Evolutionary conservation across 768 basidiomycete genomes (phyloP).

Genomic region (Leucocoprinus birnbaumii): DNA sequence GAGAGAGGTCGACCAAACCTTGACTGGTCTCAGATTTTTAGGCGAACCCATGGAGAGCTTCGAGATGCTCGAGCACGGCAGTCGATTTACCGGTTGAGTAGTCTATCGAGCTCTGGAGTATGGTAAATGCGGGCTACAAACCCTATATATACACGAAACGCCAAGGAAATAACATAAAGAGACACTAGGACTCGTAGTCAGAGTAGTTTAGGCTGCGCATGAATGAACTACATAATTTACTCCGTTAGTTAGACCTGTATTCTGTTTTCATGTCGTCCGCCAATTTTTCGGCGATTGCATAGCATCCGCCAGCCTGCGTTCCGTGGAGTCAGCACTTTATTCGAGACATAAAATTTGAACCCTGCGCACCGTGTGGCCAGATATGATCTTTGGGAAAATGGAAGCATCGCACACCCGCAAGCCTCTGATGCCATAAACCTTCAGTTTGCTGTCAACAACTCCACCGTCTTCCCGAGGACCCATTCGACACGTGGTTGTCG

Average conservation of each 20-base stretch:
- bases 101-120: too few species aligned
- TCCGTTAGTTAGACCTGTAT: constrained; percentile 5
- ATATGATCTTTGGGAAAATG: constrained; percentile 42
- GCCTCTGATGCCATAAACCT: constrained; percentile 38
- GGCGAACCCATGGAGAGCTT: too few species aligned
- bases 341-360: neutral
- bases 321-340: neutral
- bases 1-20: too few species aligned
- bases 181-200: too few species aligned
- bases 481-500: constrained; percentile 45
- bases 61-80: too few species aligned
- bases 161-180: too few species aligned
- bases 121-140: too few species aligned
- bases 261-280: constrained; percentile 28
- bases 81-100: too few species aligned
- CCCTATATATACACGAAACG: too few species aligned
- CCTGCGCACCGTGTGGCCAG: constrained; percentile 42
- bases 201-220: too few species aligned
- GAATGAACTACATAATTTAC: neutral
- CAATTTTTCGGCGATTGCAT: constrained; percentile 29
- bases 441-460: constrained; percentile 34
- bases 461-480: constrained; percentile 35
- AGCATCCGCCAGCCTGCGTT: constrained; percentile 27
- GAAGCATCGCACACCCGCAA: constrained; percentile 48
- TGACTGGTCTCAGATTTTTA: too few species aligned